Evolutionary conservation across 192 early-diverging fungal species (phyloP).

Genomic region (Umbelopsis vinacea): DNA sequence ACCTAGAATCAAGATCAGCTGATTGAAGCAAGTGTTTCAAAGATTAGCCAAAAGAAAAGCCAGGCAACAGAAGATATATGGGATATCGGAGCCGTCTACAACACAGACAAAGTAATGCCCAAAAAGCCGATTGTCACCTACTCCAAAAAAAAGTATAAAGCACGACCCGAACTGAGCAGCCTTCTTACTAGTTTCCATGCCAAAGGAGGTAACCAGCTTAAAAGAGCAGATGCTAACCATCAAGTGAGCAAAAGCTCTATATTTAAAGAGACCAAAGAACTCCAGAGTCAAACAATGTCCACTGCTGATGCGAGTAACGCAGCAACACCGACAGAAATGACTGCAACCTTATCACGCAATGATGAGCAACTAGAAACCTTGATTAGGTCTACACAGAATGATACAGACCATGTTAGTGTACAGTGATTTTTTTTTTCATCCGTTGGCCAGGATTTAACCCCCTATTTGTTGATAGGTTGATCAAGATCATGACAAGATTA

Average conservation of each 20-base stretch:
- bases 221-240: neutral
- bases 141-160: conserved; percentile 6
- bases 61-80: neutral
- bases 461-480: neutral
- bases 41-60: neutral
- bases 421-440: neutral
- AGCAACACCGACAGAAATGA: neutral
- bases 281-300: neutral
- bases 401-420: neutral
- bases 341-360: neutral
- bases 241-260: neutral
- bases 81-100: conserved; percentile 7
- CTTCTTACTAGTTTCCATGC: neutral
- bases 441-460: neutral
- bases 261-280: neutral
- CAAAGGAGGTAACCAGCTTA: neutral
- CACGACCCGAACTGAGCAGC: conserved; percentile 3
- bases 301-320: neutral
- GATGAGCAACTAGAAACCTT: too few species aligned
- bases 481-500: neutral
- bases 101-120: neutral
- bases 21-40: neutral
- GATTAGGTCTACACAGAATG: too few species aligned
- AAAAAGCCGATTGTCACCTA: conserved; percentile 10
- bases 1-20: neutral